Base-by-base conservation (phyloP, 345 rosid species). In the Microcos paniculata region DNA sequence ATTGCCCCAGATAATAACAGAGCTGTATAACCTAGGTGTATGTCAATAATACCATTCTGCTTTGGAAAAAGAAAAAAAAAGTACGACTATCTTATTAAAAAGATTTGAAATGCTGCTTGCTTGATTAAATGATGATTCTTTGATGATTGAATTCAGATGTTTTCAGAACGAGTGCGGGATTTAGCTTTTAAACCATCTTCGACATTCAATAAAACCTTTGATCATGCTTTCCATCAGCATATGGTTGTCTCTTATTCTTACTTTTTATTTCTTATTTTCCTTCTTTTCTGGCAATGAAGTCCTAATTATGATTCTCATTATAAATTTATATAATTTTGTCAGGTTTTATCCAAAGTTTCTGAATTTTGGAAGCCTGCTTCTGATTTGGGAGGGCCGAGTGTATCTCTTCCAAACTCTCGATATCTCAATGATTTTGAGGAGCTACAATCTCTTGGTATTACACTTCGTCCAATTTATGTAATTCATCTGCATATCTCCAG, bases 371-470 rank as follows among this genome's bases (percentile, higher is more conserved):
- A 87, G 83, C 88, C 94, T 72, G 71, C 85, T 55, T 84, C 84
- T 65, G 93, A 89, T 81, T 65, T 75, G 72, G 92, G 81, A 77
- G 88, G 84, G 84, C 81, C 85, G 35, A 81, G 78, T 76, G 49
- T 78, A 26, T 82, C 90, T 75, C 76, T 84, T 72, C 91, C 90
- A 64, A 93, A 80, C 86, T 95, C 99, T 15, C 92, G 99, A 55
- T 95, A 95, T 87, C 91, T 93, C 70, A 87, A 75, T 84, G 99
- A 95, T 87, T 95, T 95, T 71, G 98, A 95, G 85, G 99, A 95
- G 93, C 86, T 95, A 76, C 90, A 87, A 63, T 78, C 94, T 68
- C 96, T 95, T 70, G 99, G 99, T 95, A 89, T 21, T 51, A 55
- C 15, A 53, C 3, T 70, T 82, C n/a, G 43, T 64, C 18, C 45